Evolutionary conservation across 257 asterid species (phyloP).

Genomic region (Solanum dulcamara): DNA sequence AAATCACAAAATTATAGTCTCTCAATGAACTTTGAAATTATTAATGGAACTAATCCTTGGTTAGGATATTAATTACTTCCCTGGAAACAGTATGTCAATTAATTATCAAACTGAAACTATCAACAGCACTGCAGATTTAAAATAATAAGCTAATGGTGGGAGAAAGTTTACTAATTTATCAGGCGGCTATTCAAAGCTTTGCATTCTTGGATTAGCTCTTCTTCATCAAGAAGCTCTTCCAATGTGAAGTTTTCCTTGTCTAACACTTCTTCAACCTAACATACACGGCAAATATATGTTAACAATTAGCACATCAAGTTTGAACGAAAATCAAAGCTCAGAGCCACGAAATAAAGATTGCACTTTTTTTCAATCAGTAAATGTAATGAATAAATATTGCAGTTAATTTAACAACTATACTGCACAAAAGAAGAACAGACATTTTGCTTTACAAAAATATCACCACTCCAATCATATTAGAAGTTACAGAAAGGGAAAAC

Average conservation of each 20-base stretch:
- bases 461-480: not conserved
- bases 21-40: not conserved
- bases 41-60: not conserved
- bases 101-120: not conserved
- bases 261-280: slow-evolving; percentile 81
- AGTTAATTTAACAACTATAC: not conserved
- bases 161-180: slow-evolving; percentile 67
- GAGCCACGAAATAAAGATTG: not conserved
- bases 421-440: not conserved
- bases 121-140: not conserved
- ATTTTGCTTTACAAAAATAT: not conserved
- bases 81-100: not conserved
- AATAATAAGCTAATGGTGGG: not conserved
- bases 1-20: slow-evolving; percentile 3
- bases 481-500: not conserved
- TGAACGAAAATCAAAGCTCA: not conserved
- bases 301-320: not conserved
- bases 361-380: not conserved
- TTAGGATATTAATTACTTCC: not conserved
- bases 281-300: not conserved
- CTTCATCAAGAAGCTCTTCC: slow-evolving; percentile 99
- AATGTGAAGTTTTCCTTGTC: slow-evolving; percentile 81
- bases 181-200: slow-evolving; percentile 94
- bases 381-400: not conserved
- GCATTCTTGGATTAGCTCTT: slow-evolving; percentile 99